Conservation (phyloP, 306 rosid species). For the Rubus idaeus region DNA sequence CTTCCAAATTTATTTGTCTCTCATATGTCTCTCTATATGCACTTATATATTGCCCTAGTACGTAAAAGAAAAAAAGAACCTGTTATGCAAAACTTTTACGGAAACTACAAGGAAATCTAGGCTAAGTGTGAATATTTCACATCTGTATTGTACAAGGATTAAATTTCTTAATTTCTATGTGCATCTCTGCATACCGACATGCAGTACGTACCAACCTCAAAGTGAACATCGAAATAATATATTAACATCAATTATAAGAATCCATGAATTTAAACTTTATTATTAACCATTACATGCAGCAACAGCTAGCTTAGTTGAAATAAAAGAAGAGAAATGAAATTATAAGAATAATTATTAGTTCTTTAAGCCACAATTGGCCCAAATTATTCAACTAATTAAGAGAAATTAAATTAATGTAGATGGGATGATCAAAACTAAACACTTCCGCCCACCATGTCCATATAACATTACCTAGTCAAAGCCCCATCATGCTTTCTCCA, state of each 20-base stretch:
- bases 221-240: not conserved
- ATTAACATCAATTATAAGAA: not conserved
- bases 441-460: slow-evolving; percentile 7
- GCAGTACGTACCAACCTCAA: not conserved
- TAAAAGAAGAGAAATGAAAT: not conserved
- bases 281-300: not conserved
- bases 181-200: too few species aligned
- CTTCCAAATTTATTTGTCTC: too few species aligned
- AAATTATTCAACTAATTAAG: not conserved
- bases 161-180: not conserved
- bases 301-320: not conserved
- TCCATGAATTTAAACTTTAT: not conserved
- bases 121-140: not conserved
- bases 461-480: not conserved
- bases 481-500: slow-evolving; percentile 6
- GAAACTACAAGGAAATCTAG: not conserved
- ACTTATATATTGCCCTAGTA: too few species aligned
- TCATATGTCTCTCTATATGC: too few species aligned
- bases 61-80: too few species aligned
- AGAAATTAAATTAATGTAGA: not conserved
- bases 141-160: not conserved
- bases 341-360: not conserved
- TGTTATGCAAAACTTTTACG: too few species aligned
- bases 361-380: not conserved
- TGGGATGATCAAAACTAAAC: not conserved